Conservation (phyloP, 2,329 filamentous ascomycete species). For the Xylariales sp. region DNA sequence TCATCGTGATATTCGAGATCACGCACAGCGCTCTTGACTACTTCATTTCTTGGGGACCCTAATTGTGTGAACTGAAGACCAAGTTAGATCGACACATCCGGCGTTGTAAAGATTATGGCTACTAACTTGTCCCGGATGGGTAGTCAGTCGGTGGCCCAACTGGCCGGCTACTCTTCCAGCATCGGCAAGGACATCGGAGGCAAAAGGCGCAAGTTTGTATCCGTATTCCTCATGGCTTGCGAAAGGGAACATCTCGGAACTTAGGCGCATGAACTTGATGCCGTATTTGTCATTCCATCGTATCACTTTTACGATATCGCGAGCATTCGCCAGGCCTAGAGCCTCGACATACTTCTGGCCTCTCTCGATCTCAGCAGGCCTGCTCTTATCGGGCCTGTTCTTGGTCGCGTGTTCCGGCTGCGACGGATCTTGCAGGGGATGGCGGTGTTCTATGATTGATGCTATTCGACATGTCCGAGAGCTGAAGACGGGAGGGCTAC, state of each 20-base stretch:
- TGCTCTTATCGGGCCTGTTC: conserved; percentile 82
- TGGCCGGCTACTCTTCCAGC: conserved; percentile 81
- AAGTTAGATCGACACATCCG: conserved; percentile 21
- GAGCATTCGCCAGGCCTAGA: conserved; percentile 82
- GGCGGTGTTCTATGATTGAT: conserved; percentile 88
- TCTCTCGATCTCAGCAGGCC: conserved; percentile 72
- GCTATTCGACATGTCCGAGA: conserved; percentile 92
- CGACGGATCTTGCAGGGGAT: conserved; percentile 80
- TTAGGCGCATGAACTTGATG: conserved; percentile 92
- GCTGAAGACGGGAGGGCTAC: conserved; percentile 86
- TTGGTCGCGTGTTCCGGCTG: conserved; percentile 85
- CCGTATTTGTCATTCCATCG: conserved; percentile 92
- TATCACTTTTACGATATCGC: conserved; percentile 86
- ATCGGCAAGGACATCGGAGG: conserved; percentile 79
- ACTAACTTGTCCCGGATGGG: conserved; percentile 81
- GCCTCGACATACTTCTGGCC: conserved; percentile 80
- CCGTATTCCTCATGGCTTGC: conserved; percentile 89
- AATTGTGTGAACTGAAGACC: conserved; percentile 81
- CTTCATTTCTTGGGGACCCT: conserved; percentile 81
- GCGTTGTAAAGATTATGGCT: neutral
- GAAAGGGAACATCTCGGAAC: conserved; percentile 97
- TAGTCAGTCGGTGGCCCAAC: conserved; percentile 86
- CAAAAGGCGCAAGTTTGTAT: conserved; percentile 86
- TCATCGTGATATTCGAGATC: conserved; percentile 92
- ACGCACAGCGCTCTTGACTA: conserved; percentile 79